Conservation (phyloP, 2,329 filamentous ascomycete genomes). For the Calycina herbarum region DNA sequence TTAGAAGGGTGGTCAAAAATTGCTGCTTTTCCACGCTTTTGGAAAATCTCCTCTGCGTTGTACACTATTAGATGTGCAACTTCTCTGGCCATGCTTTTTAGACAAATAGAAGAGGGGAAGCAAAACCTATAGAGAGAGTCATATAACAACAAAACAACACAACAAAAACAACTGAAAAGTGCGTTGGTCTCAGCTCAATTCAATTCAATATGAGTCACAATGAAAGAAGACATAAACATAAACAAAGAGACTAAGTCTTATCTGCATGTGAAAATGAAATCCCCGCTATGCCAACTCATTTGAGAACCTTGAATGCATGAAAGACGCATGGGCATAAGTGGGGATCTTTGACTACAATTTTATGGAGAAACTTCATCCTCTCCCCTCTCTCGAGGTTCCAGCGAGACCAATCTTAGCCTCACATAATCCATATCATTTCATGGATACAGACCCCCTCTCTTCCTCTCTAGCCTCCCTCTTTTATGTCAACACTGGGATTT, state of each 20-base stretch:
- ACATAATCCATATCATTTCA: too few relatives aligned
- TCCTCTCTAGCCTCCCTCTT: too few relatives aligned
- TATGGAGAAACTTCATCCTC: too few relatives aligned
- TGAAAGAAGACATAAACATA: not conserved
- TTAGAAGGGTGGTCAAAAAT: not conserved
- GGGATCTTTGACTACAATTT: too few relatives aligned
- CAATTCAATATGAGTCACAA: not conserved
- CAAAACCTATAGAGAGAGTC: not conserved
- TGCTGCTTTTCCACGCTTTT: slow-evolving; percentile 2
- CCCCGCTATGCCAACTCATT: not conserved
- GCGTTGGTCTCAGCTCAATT: not conserved
- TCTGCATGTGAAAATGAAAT: not conserved
- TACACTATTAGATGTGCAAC: slow-evolving; percentile 8
- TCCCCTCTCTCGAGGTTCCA: too few relatives aligned
- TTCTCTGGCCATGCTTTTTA: not conserved
- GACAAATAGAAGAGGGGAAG: not conserved
- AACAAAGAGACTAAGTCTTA: not conserved
- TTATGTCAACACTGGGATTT: too few relatives aligned
- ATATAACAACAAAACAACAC: not conserved
- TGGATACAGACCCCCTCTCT: too few relatives aligned
- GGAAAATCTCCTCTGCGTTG: slow-evolving; percentile 2
- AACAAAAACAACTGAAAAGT: not conserved
- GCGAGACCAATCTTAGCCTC: too few relatives aligned
- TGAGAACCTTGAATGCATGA: not conserved
- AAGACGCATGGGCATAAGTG: too few relatives aligned